Evolutionary conservation across 768 basidiomycete species (phyloP), one percentile per base, ranked within the genome.

Genomic region (Xerocomellus chrysenteron): DNA sequence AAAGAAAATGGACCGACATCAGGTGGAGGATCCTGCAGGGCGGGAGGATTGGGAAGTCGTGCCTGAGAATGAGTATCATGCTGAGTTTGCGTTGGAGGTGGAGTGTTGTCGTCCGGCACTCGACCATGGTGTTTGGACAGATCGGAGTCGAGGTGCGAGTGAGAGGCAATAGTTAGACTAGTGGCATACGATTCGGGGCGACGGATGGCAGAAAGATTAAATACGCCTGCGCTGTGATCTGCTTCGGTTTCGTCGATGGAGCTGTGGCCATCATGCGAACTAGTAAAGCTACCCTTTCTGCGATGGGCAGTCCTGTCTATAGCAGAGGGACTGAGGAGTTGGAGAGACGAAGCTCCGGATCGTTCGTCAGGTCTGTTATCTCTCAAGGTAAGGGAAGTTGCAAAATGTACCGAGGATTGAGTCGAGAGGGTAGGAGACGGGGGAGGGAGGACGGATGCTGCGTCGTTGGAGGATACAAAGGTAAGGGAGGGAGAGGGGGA

Each of bases 401-500:
- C 71, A 56, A 87, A 90, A 35, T 84, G 81, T 0, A 82, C 78
- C 0, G 83, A 83, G 3, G 87, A 88, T 16, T 76, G 79, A 3
- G 78, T 81, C 0, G 91, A 90, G 11, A 90, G 77, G 0, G 90
- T 91, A 1, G 90, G 91, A 0, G 90, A 92, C 0, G 90, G 89
- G 0, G 90, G 90, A 1, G 72, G 69, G 10, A 57, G 55, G 9
- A 70, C 65, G 1, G 71, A 79, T 24, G 74, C 73, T 37, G 73
- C 76, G 44, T 80, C 80, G n/a, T 79, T 75, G 0, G 74, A 77
- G 8, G 75, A 74, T 2, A 77, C 69, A 4, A 60, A 62, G 0
- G 69, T 69, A 0, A 71, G 63, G 16, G 71, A 66, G 2, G 73
- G 64, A 0, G 74, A 73, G 9, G 64, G 61, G 0, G 72, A 73